phyloP scores from a whole-genome alignment of 176 grass and related monocot species.

The Urochloa ruziziensis region DNA sequence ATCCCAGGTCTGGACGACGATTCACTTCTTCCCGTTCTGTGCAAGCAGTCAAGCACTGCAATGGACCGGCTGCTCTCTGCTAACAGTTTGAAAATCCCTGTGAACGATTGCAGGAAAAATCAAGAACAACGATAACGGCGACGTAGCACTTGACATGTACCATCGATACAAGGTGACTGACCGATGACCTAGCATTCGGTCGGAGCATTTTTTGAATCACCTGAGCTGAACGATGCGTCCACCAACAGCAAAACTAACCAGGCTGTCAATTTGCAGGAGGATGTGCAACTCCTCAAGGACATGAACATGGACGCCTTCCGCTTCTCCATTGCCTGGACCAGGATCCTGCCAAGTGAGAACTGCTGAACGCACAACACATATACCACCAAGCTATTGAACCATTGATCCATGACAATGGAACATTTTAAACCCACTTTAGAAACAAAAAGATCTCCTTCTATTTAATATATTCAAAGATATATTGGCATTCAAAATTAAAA shows the following conservation, averaged over 20 bases:
- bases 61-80: neutral
- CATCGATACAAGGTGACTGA: conserved; percentile 64
- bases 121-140: conserved; percentile 47
- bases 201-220: neutral
- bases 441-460: too few relatives aligned
- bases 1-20: conserved; percentile 28
- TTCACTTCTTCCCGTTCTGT: neutral
- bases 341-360: conserved; percentile 58
- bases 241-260: neutral
- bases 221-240: neutral
- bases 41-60: neutral
- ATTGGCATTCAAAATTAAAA: neutral
- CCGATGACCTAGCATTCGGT: neutral
- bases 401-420: neutral
- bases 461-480: too few relatives aligned
- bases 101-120: conserved; percentile 45
- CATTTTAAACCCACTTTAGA: neutral
- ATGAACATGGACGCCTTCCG: conserved; percentile 72
- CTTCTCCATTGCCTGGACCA: conserved; percentile 67
- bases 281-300: conserved; percentile 39
- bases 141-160: conserved; percentile 64
- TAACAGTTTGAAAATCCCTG: neutral
- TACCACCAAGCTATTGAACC: neutral
- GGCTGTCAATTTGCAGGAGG: conserved; percentile 41
- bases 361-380: neutral